A percentile compares a stretch with the other conserved stretches of the same genome.
Conservation (phyloP, 2,329 filamentous ascomycete species). For the Kalmusia sp. region DNA sequence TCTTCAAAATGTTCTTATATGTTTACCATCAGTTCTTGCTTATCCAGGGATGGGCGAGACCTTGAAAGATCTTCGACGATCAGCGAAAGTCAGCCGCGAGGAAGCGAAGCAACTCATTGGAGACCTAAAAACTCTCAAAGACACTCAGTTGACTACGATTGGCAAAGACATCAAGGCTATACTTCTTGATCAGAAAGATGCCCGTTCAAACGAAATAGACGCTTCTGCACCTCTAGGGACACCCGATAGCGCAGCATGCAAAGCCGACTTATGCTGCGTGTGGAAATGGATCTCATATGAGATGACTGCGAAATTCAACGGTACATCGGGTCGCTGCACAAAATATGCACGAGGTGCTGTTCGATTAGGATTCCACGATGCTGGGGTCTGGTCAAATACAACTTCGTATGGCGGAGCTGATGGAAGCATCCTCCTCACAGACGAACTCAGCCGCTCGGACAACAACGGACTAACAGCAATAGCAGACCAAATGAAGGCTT, state of each 20-base stretch:
- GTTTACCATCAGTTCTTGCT: constrained; percentile 21
- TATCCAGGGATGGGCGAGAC: constrained; percentile 40
- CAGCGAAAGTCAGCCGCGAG: constrained; percentile 27
- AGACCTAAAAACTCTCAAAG: constrained; percentile 40
- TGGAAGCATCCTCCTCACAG: constrained; percentile 40
- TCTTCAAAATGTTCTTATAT: constrained; percentile 27
- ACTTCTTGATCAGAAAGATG: constrained; percentile 32
- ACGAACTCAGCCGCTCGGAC: constrained; percentile 35
- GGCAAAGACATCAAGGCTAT: constrained; percentile 46
- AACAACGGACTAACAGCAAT: constrained; percentile 38
- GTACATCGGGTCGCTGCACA: constrained; percentile 41
- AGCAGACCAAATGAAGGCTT: constrained; percentile 37
- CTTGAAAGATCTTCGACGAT: constrained; percentile 25
- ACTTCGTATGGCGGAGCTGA: constrained; percentile 40
- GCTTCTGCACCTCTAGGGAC: constrained; percentile 27
- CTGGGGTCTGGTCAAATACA: constrained; percentile 39
- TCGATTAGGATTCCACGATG: constrained; percentile 44
- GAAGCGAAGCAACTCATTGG: constrained; percentile 42
- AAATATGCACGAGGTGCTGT: constrained; percentile 42
- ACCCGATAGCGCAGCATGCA: constrained; percentile 42
- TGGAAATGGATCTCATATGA: constrained; percentile 46
- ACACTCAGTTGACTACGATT: constrained; percentile 38
- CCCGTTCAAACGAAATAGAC: constrained; percentile 29
- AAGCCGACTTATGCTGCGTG: constrained; percentile 42
- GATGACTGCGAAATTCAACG: constrained; percentile 43